Base-by-base conservation (phyloP, 352 stramenopile genomes). In the Phytophthora pinifolia region DNA sequence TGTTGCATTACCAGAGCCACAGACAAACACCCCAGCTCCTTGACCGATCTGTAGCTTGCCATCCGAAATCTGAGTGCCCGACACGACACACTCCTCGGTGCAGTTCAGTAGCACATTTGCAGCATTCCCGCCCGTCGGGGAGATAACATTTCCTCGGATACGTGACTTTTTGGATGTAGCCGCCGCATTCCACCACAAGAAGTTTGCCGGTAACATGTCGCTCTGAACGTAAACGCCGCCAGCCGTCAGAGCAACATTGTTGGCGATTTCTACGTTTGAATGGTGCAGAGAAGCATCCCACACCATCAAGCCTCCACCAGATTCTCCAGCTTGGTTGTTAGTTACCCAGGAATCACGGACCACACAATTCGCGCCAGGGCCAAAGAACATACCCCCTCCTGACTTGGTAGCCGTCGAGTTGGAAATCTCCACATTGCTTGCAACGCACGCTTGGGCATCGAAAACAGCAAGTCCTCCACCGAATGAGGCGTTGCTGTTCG, bases 311-410 rank as follows among this genome's bases (percentile, higher is more conserved):
- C 66, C 72, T 20, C 72, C 72, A 1, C 72, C 72, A 1, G 72
- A 65, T 27, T 45, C 14, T 2, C 5, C 22, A 10, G 69, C 72
- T 9, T 46, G 36, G 22, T 77, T 82, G 0, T 50, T 38, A 9
- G 53, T 45, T 0, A 74, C 30, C 13, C 41, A 12, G 2, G 51
- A 53, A 46, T 75, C 48, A n/a, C 35, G 51, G 18, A 79, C 25
- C 9, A 52, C 31, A 33, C 70, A 79, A 45, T 46, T 59, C 4
- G 63, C 13, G 13, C 46, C 36, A 1, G 36, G 29, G 1, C 54
- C 67, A 13, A 79, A 59, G 14, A 59, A 82, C 6, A 54, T 22
- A 3, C 72, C 72, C 6, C 63, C 72, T 15, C 72, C 72, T n/a
- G 48, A 52, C 9, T 34, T 55, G 1, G 35, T 44, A 5, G 64